Percentiles rank a stretch among this genome's conserved stretches.
Conservation (phyloP, 495 filamentous ascomycete genomes). For the Aspergillus steynii region DNA sequence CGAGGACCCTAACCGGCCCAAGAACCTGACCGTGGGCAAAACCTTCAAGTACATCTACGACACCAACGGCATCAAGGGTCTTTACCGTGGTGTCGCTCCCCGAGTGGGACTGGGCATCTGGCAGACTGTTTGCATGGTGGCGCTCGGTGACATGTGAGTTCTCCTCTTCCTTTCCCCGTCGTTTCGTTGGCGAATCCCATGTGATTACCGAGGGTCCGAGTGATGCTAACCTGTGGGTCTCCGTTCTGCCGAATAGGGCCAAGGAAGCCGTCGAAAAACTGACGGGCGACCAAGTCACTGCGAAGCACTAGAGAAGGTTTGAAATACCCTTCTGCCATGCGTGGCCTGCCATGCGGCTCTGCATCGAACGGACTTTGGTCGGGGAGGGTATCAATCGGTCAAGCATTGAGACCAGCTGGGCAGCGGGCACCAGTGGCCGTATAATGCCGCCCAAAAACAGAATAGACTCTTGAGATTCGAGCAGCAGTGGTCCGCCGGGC, state of each 20-base stretch:
- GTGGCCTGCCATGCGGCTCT: conserved; percentile 5
- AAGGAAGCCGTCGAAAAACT: conserved; percentile 97
- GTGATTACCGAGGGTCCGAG: conserved; percentile 29
- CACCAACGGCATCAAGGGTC: conserved; percentile 82
- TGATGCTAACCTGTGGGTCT: conserved; percentile 40
- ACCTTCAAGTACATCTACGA: conserved; percentile 91
- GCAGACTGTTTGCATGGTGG: conserved; percentile 99
- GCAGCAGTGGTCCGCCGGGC: not conserved
- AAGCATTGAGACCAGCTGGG: not conserved
- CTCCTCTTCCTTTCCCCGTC: conserved; percentile 6
- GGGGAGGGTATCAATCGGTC: not conserved
- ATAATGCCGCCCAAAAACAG: not conserved
- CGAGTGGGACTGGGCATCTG: conserved; percentile 94
- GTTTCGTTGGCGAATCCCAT: conserved; percentile 20
- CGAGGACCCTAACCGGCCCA: conserved; percentile 92
- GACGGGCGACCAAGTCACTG: conserved; percentile 90
- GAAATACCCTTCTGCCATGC: conserved; percentile 50
- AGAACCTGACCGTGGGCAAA: conserved; percentile 96
- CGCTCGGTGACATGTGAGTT: conserved; percentile 96
- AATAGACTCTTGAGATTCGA: not conserved
- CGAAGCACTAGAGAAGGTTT: conserved; percentile 84
- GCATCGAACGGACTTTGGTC: not conserved
- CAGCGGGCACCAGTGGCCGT: not conserved
- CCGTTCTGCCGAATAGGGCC: conserved; percentile 62
- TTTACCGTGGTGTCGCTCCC: conserved; percentile 94